Evolutionary conservation across 306 rosid genomes (phyloP), one percentile per base, ranked within the genome.

Genomic region (Corylus americana): DNA sequence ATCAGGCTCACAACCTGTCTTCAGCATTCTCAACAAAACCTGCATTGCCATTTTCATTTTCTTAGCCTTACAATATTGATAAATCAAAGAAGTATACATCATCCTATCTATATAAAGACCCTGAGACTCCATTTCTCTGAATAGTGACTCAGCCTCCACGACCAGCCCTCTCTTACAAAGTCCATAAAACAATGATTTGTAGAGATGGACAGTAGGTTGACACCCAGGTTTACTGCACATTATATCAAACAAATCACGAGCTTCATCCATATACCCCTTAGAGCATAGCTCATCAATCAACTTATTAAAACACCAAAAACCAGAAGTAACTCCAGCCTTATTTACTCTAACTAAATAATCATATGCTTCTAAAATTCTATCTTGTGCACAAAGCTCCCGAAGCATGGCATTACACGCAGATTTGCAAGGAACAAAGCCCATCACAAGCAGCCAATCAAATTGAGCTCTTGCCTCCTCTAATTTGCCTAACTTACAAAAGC

Each of bases 11-110:
- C 83, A 78, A 44, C 85, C 80, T 57, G 64, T 81, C 79, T 86
- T 86, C 73, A 83, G 64, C 90, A 86, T 83, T 78, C 85, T 78
- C 6, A 80, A 74, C 57, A 86, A 81, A 37, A 85, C 82, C 81
- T 80, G 83, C 85, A 83, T 78, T 57, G 90, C 90, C 86, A 83
- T 75, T 73, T 86, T 83, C 87, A 86, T 75, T 75, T 73, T 81
- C 78, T 79, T 81, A 39, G 55, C 82, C 78, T 73, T 83, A 64
- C 87, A 78, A 81, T 86, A 86, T 76, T 57, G 73, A 72, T 70
- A 47, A 67, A 86, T 78, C 51, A 86, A 74, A 86, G 81, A 80
- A 64, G 87, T 86, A 80, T 86, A 86, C 90, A 86, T 83, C 20
- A 27, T 68, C 73, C 77, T 78, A 66, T 86, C 90, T 39, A 85